A percentile compares a stretch with the other conserved stretches of the same genome.
These are phyloP conservation scores for Santalum album DNA, from an alignment of 164 flowering plant species.

Conservation along the genomic window DNA sequence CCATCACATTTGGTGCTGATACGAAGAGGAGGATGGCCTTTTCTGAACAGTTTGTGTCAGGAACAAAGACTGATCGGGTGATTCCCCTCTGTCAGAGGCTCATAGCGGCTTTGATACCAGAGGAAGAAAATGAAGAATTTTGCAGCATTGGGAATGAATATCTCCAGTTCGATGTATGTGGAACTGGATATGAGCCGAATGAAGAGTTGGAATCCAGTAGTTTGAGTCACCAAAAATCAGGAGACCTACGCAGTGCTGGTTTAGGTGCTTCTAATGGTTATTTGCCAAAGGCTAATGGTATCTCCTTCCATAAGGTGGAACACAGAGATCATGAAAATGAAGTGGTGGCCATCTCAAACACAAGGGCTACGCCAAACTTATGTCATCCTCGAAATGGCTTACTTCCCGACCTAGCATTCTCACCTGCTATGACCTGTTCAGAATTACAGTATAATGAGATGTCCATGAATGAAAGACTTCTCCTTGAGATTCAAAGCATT, in stretches of 20 bases:
- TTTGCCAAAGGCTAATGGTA: conserved; percentile 23
- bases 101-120: conserved; percentile 63
- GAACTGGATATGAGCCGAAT: conserved; percentile 37
- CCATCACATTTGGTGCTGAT: conserved; percentile 14
- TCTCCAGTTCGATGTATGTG: conserved; percentile 27
- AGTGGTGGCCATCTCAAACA: conserved; percentile 8
- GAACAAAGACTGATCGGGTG: conserved; percentile 11
- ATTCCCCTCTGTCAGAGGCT: conserved; percentile 60
- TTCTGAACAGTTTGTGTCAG: conserved; percentile 23
- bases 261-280: conserved; percentile 44
- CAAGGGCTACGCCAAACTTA: conserved; percentile 21
- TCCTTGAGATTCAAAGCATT: conserved; percentile 63
- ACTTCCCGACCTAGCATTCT: conserved; percentile 24
- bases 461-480: conserved; percentile 53
- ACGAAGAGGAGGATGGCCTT: conserved; percentile 14
- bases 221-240: conserved; percentile 20
- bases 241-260: conserved; percentile 24
- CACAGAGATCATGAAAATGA: conserved; percentile 22
- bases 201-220: conserved; percentile 29
- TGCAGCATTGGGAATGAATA: conserved; percentile 28
- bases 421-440: conserved; percentile 27
- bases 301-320: conserved; percentile 28
- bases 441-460: conserved; percentile 47
- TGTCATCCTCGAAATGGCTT: conserved; percentile 29
- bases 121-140: conserved; percentile 36